phyloP scores from a whole-genome alignment of 2,329 filamentous ascomycete species.

The Microsporum canis region DNA sequence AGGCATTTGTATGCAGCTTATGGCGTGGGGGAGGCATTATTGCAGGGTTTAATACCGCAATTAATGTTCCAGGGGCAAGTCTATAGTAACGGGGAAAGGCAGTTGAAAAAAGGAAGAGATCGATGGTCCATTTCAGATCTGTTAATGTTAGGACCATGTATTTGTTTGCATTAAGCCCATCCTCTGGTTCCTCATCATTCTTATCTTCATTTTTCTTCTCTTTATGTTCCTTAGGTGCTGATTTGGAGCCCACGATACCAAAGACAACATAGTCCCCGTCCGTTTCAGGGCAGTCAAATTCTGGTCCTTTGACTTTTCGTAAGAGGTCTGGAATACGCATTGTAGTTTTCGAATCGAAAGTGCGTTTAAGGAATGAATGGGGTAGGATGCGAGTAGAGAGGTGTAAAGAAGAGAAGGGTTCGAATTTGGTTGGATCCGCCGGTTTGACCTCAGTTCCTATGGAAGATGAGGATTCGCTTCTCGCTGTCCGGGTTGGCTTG shows the following conservation, averaged over 20 bases:
- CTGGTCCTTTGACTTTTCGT: conserved; percentile 66
- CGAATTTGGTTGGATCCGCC: conserved; percentile 55
- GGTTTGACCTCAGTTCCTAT: conserved; percentile 16
- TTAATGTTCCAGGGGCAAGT: conserved; percentile 75
- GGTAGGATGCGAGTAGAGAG: conserved; percentile 73
- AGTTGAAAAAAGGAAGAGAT: conserved; percentile 81
- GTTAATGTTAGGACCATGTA: conserved; percentile 88
- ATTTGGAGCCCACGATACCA: conserved; percentile 79
- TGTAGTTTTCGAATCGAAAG: conserved; percentile 64
- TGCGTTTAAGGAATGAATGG: conserved; percentile 66
- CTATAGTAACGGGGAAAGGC: conserved; percentile 94
- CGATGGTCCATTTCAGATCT: conserved; percentile 80
- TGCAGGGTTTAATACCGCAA: conserved; percentile 82
- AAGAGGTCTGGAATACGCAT: conserved; percentile 72
- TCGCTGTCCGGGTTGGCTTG: not conserved
- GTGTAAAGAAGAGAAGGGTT: conserved; percentile 76
- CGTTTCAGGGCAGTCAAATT: conserved; percentile 68
- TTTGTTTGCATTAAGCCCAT: conserved; percentile 55
- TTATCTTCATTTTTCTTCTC: conserved; percentile 33
- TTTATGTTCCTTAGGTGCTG: conserved; percentile 58
- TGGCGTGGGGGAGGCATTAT: conserved; percentile 78
- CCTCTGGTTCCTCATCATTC: conserved; percentile 39
- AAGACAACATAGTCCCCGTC: conserved; percentile 86
- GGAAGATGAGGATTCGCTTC: not conserved
- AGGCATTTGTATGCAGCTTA: conserved; percentile 66